Percentiles rank a stretch among this genome's conserved stretches.
phyloP scores from a whole-genome alignment of 352 stramenopile species.

The Phytophthora sp. region DNA sequence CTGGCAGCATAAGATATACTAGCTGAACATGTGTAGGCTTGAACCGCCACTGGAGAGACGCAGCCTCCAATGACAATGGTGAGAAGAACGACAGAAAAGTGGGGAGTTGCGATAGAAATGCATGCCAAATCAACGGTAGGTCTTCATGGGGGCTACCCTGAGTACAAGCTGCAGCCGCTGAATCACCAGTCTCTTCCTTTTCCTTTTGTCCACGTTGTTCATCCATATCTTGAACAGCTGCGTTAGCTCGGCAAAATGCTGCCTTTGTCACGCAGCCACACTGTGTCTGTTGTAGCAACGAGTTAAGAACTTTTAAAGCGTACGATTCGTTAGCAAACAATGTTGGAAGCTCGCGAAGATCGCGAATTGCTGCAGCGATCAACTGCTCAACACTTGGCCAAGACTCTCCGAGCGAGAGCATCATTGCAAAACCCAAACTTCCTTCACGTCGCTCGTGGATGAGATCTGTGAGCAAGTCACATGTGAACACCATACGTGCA shows the following conservation, averaged over 20 bases:
- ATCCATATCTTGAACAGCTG: not conserved
- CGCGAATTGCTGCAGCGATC: slow-evolving; percentile 40
- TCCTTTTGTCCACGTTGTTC: not conserved
- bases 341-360: slow-evolving; percentile 59
- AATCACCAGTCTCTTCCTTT: not conserved
- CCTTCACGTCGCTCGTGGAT: slow-evolving; percentile 73
- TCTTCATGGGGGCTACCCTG: slow-evolving; percentile 59
- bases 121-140: slow-evolving; percentile 68
- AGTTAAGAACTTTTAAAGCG: slow-evolving; percentile 79
- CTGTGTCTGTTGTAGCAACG: slow-evolving; percentile 68
- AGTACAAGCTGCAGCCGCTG: slow-evolving; percentile 9
- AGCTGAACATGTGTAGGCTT: slow-evolving; percentile 69
- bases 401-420: slow-evolving; percentile 45
- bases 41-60: slow-evolving; percentile 42
- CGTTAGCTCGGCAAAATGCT: slow-evolving; percentile 32
- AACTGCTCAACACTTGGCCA: slow-evolving; percentile 44
- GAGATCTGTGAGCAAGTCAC: slow-evolving; percentile 76
- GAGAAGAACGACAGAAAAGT: slow-evolving; percentile 49
- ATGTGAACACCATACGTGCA: slow-evolving; percentile 79
- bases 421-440: slow-evolving; percentile 60
- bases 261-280: slow-evolving; percentile 76
- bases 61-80: not conserved
- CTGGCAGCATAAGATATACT: slow-evolving; percentile 77
- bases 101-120: slow-evolving; percentile 49
- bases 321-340: slow-evolving; percentile 78